Conservation (phyloP, 805 yeast species). For the Pichia cabralensis region DNA sequence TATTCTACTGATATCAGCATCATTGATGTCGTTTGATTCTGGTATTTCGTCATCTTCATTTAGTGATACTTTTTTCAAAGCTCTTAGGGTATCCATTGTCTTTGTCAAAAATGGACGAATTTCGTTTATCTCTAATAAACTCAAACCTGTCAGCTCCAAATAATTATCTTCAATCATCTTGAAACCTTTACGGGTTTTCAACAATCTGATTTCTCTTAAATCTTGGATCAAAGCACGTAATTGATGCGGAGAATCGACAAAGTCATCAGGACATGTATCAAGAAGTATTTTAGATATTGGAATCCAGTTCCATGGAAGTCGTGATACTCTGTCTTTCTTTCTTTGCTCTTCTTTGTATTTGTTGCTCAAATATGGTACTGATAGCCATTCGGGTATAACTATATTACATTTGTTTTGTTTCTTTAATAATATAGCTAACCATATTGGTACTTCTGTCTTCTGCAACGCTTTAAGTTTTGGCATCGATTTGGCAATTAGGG, state of each 20-base stretch:
- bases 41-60: slow-evolving; percentile 7
- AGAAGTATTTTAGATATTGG: slow-evolving; percentile 67
- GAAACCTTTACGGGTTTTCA: slow-evolving; percentile 76
- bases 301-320: slow-evolving; percentile 83
- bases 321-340: slow-evolving; percentile 48
- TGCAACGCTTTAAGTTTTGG: slow-evolving; percentile 61
- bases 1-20: slow-evolving; percentile 1
- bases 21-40: too few species aligned
- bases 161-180: slow-evolving; percentile 71
- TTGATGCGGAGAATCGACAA: slow-evolving; percentile 61
- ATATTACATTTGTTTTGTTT: slow-evolving; percentile 81
- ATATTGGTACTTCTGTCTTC: slow-evolving; percentile 63
- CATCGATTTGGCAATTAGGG: slow-evolving; percentile 48
- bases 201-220: slow-evolving; percentile 68
- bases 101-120: slow-evolving; percentile 70
- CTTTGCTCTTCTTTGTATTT: slow-evolving; percentile 54
- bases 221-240: slow-evolving; percentile 70
- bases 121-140: slow-evolving; percentile 80
- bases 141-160: slow-evolving; percentile 72
- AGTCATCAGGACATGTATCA: slow-evolving; percentile 64
- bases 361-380: slow-evolving; percentile 39
- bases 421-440: slow-evolving; percentile 80
- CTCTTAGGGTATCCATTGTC: slow-evolving; percentile 71
- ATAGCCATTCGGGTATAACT: slow-evolving; percentile 81
- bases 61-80: slow-evolving; percentile 32